phyloP scores from a whole-genome alignment of 2,329 filamentous ascomycete species.

The Meredithiella fracta region DNA sequence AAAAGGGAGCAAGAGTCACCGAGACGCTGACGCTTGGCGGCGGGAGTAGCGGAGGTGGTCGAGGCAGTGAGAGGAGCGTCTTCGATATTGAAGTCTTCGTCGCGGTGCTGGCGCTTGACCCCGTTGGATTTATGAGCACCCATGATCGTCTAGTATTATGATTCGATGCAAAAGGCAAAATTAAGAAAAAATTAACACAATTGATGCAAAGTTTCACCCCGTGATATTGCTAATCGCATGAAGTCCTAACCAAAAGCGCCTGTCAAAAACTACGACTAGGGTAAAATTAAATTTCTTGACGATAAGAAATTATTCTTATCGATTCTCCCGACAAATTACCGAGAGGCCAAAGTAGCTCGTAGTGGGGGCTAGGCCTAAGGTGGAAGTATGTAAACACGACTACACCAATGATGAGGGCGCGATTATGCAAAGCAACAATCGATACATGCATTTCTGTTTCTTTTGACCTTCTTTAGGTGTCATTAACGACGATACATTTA shows the following conservation, averaged over 20 bases:
- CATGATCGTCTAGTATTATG: conserved; percentile 17
- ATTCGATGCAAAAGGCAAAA: neutral
- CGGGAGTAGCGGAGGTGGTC: conserved; percentile 16
- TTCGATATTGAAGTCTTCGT: conserved; percentile 21
- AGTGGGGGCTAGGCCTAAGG: conserved; percentile 5
- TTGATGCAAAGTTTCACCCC: conserved; percentile 3
- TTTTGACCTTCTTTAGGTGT: neutral
- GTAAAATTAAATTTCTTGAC: conserved; percentile 9
- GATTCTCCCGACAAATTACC: neutral
- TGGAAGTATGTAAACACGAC: conserved; percentile 13
- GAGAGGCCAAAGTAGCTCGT: neutral
- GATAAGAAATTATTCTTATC: conserved; percentile 15
- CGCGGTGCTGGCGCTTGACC: conserved; percentile 22
- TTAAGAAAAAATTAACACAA: conserved; percentile 8
- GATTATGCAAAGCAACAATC: neutral
- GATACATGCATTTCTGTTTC: neutral
- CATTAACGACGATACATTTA: neutral
- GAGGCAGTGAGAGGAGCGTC: conserved; percentile 19
- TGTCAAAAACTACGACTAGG: neutral
- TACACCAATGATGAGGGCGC: conserved; percentile 5
- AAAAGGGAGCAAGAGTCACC: conserved; percentile 63
- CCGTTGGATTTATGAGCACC: conserved; percentile 19
- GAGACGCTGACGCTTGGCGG: conserved; percentile 39
- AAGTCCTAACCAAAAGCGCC: neutral
- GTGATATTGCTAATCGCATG: neutral